Base-by-base conservation (phyloP, 2,329 filamentous ascomycete species). In the Cladosporium oxysporum region DNA sequence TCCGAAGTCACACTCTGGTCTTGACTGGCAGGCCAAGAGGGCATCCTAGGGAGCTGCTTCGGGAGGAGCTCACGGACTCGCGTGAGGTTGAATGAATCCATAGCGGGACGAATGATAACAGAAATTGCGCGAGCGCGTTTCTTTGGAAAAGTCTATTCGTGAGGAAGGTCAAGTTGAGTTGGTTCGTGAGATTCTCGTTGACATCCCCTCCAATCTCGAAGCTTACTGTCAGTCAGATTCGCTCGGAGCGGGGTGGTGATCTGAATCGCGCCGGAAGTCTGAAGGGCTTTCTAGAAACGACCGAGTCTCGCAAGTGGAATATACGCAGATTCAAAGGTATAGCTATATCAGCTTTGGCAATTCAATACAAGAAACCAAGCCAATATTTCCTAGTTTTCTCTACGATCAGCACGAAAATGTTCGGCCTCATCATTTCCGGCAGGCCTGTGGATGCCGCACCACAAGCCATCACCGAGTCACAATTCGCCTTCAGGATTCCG, bases 401-500 rank as follows among this genome's bases (percentile, higher is more conserved):
- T 21, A 21, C 41, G 41, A 47, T n/a, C 7, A 47, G 7, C 52
- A 21, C 14, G 29, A 31, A 33, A 10, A 88, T 88, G 84, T 88
- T 88, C 75, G 86, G 84, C 71, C 81, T 88, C 70, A 83, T 88
- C 71, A 79, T 88, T 65, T 86, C 87, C 50, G 85, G 85, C 66
- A 82, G 86, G 28, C 87, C 87, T 8, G 83, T 88, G 69, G 81
- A 88, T 68, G 86, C 85, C 53, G 81, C 87, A 68, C 83, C 87
- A 37, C 77, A 80, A 72, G 83, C 81, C 33, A 79, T 85, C 64
- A 84, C 85, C 67, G 79, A 84, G 52, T 87, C 86, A 2, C 87
- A 90, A 76, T 88, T 87, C 76, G 85, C 86, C 61, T 88, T 90
- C 78, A 68, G 69, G 18, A 92, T 95, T 77, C 88, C 90, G 18